These are phyloP conservation scores for Lactifluus subvellereus DNA, from an alignment of 768 basidiomycete species.

Conservation along the genomic window DNA sequence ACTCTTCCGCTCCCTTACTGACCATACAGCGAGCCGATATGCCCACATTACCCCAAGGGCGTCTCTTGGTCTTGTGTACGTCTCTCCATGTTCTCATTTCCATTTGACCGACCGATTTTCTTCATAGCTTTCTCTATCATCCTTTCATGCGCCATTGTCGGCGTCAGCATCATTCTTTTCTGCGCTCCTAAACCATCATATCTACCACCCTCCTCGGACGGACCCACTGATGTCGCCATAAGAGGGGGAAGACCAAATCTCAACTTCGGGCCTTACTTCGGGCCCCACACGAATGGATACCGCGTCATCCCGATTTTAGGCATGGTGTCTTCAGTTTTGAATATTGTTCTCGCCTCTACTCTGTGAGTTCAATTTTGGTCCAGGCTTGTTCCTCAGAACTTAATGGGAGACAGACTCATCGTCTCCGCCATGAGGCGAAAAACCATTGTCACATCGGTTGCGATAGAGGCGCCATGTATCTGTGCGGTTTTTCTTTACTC, in stretches of 20 bases:
- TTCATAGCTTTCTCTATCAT: slow-evolving; percentile 8
- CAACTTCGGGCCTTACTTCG: not conserved
- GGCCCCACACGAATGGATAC: not conserved
- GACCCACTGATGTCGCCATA: rapidly evolving
- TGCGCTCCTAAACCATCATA: no score
- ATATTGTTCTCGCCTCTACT: not conserved
- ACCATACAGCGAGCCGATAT: not conserved
- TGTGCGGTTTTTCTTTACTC: not conserved
- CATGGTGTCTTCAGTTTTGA: not conserved
- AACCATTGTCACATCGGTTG: slow-evolving; percentile 8
- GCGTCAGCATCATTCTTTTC: slow-evolving; percentile 12
- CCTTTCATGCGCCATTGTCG: slow-evolving; percentile 8
- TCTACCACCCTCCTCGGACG: not conserved
- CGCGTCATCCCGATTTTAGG: slow-evolving; percentile 2
- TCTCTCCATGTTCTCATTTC: not conserved
- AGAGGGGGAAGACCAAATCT: not conserved
- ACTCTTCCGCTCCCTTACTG: not conserved
- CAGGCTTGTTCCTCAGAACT: not conserved
- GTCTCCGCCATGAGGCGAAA: not conserved
- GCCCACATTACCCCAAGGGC: slow-evolving; percentile 16
- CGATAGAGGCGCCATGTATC: slow-evolving; percentile 12
- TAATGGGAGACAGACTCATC: not conserved
- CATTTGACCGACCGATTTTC: not conserved
- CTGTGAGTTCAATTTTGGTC: not conserved
- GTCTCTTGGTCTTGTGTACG: slow-evolving; percentile 11